A percentile compares a stretch with the other conserved stretches of the same genome.
These are phyloP conservation scores for Phtheirospermum japonicum DNA, from an alignment of 257 asterid genomes.

Conservation along the genomic window DNA sequence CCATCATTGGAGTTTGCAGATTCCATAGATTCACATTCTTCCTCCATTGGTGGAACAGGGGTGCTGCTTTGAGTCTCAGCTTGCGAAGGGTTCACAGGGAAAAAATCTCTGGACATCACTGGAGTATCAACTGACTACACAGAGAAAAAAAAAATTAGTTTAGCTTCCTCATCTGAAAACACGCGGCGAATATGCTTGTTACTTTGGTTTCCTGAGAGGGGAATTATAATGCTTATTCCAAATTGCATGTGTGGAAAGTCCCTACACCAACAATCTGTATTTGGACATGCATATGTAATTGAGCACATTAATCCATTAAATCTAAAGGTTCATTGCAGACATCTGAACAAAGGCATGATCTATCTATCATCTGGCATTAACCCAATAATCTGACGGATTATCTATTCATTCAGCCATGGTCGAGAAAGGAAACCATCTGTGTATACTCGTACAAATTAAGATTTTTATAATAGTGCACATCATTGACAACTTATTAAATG, in stretches of 20 bases:
- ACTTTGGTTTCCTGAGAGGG: not conserved
- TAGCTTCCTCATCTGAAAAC: conserved; percentile 14
- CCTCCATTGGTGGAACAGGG: conserved; percentile 48
- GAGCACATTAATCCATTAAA: conserved; percentile 1
- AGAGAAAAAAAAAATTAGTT: conserved; percentile 3
- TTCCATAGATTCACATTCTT: conserved; percentile 83
- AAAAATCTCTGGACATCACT: conserved; percentile 56
- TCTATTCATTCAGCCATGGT: too few relatives aligned
- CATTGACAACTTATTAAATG: not conserved
- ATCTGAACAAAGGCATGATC: not conserved
- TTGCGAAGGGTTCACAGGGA: conserved; percentile 49
- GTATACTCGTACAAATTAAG: not conserved
- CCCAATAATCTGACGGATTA: not conserved
- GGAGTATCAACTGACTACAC: conserved; percentile 62
- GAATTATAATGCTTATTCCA: too few relatives aligned
- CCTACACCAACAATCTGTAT: too few relatives aligned
- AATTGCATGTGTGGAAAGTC: too few relatives aligned
- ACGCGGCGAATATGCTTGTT: not conserved
- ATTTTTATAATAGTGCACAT: not conserved
- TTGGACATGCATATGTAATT: not conserved
- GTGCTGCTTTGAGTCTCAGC: conserved; percentile 52
- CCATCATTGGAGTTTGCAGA: conserved; percentile 70
- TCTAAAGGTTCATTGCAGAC: not conserved
- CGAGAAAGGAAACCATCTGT: not conserved
- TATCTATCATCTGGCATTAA: not conserved